A percentile compares a stretch with the other conserved stretches of the same genome.
phyloP scores from a whole-genome alignment of 2,329 filamentous ascomycete genomes.

The Ploettnerulaceae sp. region DNA sequence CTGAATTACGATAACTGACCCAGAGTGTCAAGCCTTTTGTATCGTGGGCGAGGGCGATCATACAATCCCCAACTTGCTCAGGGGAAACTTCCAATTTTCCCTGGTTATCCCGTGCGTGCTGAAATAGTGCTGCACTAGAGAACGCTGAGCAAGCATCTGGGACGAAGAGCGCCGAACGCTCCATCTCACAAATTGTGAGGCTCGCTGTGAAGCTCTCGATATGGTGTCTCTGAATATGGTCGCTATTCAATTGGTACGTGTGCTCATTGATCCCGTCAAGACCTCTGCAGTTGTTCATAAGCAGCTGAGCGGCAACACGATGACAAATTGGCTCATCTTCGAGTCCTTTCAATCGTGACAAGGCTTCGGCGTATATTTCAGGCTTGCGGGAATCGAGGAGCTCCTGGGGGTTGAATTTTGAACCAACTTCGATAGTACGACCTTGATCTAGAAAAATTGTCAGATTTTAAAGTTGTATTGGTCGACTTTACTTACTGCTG shows the following conservation, averaged over 20 bases:
- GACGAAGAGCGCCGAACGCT: conserved; percentile 44
- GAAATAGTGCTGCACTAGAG: conserved; percentile 25
- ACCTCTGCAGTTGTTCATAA: conserved; percentile 33
- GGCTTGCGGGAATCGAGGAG: conserved; percentile 24
- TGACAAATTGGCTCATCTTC: conserved; percentile 33
- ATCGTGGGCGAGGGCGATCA: conserved; percentile 47
- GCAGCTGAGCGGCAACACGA: conserved; percentile 31
- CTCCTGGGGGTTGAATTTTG: conserved; percentile 18
- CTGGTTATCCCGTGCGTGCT: conserved; percentile 36
- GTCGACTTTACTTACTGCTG: background rate
- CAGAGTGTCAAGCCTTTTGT: conserved; percentile 61
- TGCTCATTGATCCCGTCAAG: conserved; percentile 29
- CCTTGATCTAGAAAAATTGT: background rate
- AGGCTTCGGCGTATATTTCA: conserved; percentile 32
- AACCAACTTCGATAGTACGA: background rate
- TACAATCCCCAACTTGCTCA: conserved; percentile 44
- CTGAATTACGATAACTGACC: conserved; percentile 56
- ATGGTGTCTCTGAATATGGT: conserved; percentile 41
- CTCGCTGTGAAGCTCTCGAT: conserved; percentile 54
- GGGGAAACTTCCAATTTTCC: conserved; percentile 35
- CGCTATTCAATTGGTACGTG: conserved; percentile 28
- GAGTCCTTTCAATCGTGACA: conserved; percentile 30
- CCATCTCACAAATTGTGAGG: conserved; percentile 59
- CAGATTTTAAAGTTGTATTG: background rate
- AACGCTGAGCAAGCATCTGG: conserved; percentile 49